A percentile compares a stretch with the other conserved stretches of the same genome.
Conservation (phyloP, 2,329 filamentous ascomycete genomes). For the Ophiostoma sp. region DNA sequence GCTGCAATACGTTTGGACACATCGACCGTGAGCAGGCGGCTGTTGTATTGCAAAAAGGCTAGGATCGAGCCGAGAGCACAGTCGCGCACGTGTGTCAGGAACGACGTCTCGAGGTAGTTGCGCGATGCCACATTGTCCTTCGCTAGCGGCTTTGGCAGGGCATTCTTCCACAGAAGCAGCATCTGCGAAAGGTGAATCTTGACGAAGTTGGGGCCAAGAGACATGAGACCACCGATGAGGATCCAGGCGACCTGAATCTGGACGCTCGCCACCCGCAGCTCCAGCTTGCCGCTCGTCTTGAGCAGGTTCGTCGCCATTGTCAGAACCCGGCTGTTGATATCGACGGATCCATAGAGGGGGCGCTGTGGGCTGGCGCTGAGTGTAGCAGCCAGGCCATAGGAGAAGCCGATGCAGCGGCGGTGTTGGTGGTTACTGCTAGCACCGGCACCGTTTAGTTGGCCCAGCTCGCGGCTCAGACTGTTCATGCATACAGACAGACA, state of each 20-base stretch:
- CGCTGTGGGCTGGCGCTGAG: conserved; percentile 83
- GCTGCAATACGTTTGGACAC: conserved; percentile 86
- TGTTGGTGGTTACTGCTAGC: conserved; percentile 54
- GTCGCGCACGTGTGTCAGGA: conserved; percentile 88
- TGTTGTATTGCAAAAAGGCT: conserved; percentile 90
- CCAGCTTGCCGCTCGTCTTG: conserved; percentile 86
- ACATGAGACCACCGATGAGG: conserved; percentile 92
- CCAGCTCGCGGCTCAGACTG: conserved; percentile 80
- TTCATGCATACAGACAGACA: conserved; percentile 96
- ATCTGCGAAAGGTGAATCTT: conserved; percentile 96
- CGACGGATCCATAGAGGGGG: conserved; percentile 88
- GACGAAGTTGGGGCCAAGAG: conserved; percentile 92
- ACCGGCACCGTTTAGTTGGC: conserved; percentile 65
- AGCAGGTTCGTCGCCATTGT: conserved; percentile 86
- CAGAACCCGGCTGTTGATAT: conserved; percentile 87
- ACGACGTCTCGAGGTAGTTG: conserved; percentile 82
- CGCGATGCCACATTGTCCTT: conserved; percentile 84
- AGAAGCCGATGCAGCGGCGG: conserved; percentile 80
- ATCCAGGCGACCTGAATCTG: conserved; percentile 99
- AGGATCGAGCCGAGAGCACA: conserved; percentile 88
- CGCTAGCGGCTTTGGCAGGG: conserved; percentile 85
- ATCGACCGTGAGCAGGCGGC: conserved; percentile 82
- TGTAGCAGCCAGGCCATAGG: conserved; percentile 83
- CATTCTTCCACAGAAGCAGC: conserved; percentile 93
- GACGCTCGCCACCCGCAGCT: conserved; percentile 83